Percentiles rank a stretch among this genome's conserved stretches.
phyloP scores from a whole-genome alignment of 148 eudicot species.

The Diospyros kaki region DNA sequence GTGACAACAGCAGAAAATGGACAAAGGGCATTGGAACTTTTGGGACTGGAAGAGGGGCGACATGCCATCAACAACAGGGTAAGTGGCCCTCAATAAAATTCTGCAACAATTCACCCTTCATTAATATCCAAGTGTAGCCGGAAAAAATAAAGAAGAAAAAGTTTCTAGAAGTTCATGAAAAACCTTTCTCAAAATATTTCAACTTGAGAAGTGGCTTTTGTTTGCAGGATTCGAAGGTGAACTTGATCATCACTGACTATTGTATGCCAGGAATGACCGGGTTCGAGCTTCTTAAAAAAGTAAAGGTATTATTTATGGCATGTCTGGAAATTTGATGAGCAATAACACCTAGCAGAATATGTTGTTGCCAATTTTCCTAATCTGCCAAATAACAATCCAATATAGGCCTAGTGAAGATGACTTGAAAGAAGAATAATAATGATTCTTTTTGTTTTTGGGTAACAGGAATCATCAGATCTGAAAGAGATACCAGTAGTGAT shows the following conservation, averaged over 20 bases:
- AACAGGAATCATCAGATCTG: conserved; percentile 25
- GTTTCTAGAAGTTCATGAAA: no score
- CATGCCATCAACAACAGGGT: background rate
- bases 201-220: no score
- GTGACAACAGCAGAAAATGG: conserved; percentile 20
- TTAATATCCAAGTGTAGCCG: no score
- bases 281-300: conserved; percentile 16
- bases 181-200: no score
- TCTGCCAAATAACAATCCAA: background rate
- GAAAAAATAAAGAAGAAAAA: no score
- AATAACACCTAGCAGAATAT: background rate
- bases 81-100: background rate
- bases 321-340: background rate
- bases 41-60: conserved; percentile 11
- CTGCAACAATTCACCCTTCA: background rate
- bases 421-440: no score
- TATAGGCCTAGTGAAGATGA: background rate
- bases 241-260: conserved; percentile 28
- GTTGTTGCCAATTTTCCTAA: background rate
- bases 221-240: conserved; percentile 24
- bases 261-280: conserved; percentile 29
- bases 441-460: background rate
- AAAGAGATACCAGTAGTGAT: conserved; percentile 34
- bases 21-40: conserved; percentile 14
- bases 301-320: conserved; percentile 2